Evolutionary conservation across 2,329 filamentous ascomycete species (phyloP), one percentile per base, ranked within the genome.

Genomic region (Hymenoscyphus scutula): DNA sequence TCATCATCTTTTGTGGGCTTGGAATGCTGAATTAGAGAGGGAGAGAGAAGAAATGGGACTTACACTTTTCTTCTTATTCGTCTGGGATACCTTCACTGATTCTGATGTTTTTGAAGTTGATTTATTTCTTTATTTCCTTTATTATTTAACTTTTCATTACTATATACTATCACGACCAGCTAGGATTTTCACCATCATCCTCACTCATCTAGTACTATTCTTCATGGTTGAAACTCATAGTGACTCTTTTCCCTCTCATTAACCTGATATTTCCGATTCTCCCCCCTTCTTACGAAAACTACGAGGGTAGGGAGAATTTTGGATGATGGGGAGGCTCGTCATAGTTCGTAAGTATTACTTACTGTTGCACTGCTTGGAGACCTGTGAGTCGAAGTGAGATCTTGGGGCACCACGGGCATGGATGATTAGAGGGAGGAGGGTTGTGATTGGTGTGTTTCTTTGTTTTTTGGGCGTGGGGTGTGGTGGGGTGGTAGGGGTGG

Each of bases 371-470:
- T 48, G n/a, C n/a, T 48, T 6, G n/a, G 15, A 13, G 32, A n/a
- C n/a, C 8, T 13, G 32, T 34, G 32, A 34, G 32, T 34, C 32
- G 32, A 34, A 34, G 32, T 34, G 32, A 34, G 32, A 34, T 34
- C 32, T 17, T 4, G n/a, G n/a, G n/a, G n/a, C n/a, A n/a, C n/a
- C n/a, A n/a, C 2, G 19, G 6, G 19, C n/a, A n/a, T n/a, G 10
- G 38, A n/a, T 8, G 37, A 41, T 2, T 19, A 5, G n/a, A 45
- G 7, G 38, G n/a, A 8, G 8, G 19, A 19, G 41, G 41, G 1
- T 23, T 48, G n/a, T 48, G 41, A 48, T 48, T 48, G 41, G 41
- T n/a, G 17, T n/a, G n/a, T n/a, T n/a, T n/a, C n/a, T n/a, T n/a
- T n/a, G n/a, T n/a, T n/a, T n/a, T n/a, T n/a, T n/a, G n/a, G n/a